Percentiles rank a stretch among this genome's conserved stretches.
Conservation (phyloP, 2,329 filamentous ascomycete species). For the Fusarium sp. region DNA sequence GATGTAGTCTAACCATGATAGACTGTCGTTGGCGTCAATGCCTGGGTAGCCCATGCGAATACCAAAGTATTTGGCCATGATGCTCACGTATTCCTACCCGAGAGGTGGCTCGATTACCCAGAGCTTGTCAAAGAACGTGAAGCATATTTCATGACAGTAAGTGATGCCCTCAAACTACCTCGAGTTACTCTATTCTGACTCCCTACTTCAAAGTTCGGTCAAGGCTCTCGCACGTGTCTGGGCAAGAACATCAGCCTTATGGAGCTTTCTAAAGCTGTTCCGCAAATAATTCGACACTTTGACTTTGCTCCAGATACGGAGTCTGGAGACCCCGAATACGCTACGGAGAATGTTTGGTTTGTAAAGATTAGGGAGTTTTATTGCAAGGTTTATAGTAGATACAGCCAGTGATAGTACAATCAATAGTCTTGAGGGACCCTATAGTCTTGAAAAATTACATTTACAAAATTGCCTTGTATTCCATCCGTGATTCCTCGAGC, state of each 20-base stretch:
- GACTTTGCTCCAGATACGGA: background rate
- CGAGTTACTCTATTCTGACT: accelerated
- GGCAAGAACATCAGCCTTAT: background rate
- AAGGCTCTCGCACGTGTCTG: background rate
- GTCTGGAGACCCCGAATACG: background rate
- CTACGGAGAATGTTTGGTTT: background rate
- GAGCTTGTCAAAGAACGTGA: background rate
- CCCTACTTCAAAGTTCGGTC: background rate
- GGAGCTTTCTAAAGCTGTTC: background rate
- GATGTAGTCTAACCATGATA: background rate
- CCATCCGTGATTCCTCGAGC: accelerated
- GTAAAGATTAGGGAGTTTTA: background rate
- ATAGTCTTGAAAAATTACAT: background rate
- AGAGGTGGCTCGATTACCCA: background rate
- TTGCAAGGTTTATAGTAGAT: background rate
- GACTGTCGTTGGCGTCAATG: background rate
- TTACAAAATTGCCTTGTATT: background rate
- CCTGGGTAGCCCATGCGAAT: background rate
- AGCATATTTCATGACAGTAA: background rate
- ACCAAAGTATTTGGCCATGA: background rate
- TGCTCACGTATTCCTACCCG: background rate
- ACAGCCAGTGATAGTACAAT: too few species aligned
- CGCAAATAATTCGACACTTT: background rate
- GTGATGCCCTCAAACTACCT: accelerated
- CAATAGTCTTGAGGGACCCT: too few species aligned